Base-by-base conservation (phyloP, 345 rosid species). In the Kernera saxatilis region DNA sequence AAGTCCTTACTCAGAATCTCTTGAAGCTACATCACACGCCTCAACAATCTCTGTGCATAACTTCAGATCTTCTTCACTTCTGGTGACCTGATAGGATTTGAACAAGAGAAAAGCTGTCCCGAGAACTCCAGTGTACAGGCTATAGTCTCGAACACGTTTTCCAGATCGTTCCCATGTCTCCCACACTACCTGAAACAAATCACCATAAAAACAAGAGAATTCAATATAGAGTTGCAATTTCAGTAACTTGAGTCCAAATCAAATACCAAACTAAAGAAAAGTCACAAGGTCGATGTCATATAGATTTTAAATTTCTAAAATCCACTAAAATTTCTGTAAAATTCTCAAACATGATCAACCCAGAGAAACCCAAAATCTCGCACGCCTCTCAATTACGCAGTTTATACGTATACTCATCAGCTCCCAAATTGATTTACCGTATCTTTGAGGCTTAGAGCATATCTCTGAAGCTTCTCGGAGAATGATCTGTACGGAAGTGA, bases 401-500 rank as follows among this genome's bases (percentile, higher is more conserved):
- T 51, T 51, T 14, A 26, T 14, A 26, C 9, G 10, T 22, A 23
- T 12, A 12, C 17, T 23, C 3, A 50, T 23, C 55, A 25, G 17
- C 27, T 25, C 55, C 32, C 2, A 5, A 2, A 36, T n/a, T 13
- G 23, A 32, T 40, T 51, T 79, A 92, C 98, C 14, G 80, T 85
- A 75, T 87, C 94, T 83, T 87, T 92, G 70, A 92, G 84, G 67
- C 87, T 85, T 61, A 89, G 72, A 30, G 88, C 98, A 26, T 86
- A 72, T 55, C 83, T 82, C 50, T 76, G 83, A 72, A 92, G 82
- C 43, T 68, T 78, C 62, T 80, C 82, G 17, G 91, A 83, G 74
- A 89, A 81, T 62, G 79, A 59, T 41, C 75, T 58, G 84, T 81
- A 84, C 2, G 96, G 92, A 84, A 81, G 82, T 23, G 85, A 82